Percentiles rank a stretch among this genome's conserved stretches.
phyloP scores from a whole-genome alignment of 305 asterid genomes.

The Ilex paraguariensis region DNA sequence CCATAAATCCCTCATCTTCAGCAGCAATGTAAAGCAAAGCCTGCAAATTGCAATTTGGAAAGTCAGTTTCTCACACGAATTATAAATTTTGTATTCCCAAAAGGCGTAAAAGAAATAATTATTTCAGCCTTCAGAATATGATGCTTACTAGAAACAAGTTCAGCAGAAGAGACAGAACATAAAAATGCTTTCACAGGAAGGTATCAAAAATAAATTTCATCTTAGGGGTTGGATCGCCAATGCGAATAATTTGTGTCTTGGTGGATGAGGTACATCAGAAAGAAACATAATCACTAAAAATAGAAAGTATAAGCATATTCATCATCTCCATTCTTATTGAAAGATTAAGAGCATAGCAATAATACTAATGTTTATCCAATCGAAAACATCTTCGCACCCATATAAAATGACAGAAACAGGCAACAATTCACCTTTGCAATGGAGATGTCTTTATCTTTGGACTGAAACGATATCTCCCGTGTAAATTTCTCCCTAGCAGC shows the following conservation, averaged over 20 bases:
- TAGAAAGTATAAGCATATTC: not conserved
- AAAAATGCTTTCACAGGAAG: too few relatives aligned
- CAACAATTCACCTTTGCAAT: constrained; percentile 64
- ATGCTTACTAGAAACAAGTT: too few relatives aligned
- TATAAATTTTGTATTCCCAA: not conserved
- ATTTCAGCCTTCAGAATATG: not conserved
- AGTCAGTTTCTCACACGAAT: not conserved
- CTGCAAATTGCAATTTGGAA: constrained; percentile 25
- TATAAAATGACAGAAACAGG: too few relatives aligned
- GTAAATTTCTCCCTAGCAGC: constrained; percentile 77
- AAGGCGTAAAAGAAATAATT: too few relatives aligned
- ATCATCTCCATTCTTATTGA: not conserved
- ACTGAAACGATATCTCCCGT: constrained; percentile 68
- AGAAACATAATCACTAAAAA: too few relatives aligned
- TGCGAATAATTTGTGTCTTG: not conserved
- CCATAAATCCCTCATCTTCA: constrained; percentile 80
- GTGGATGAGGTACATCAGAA: not conserved
- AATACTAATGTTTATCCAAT: not conserved
- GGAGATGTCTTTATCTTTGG: constrained; percentile 86
- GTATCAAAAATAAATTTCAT: too few relatives aligned
- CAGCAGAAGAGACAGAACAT: too few relatives aligned
- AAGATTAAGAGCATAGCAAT: not conserved
- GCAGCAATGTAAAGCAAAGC: constrained; percentile 78
- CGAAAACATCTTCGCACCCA: not conserved
- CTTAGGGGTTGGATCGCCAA: not conserved